Evolutionary conservation across 257 asterid genomes (phyloP), one percentile per base, ranked within the genome.

Genomic region (Thymus mandschuricus): DNA sequence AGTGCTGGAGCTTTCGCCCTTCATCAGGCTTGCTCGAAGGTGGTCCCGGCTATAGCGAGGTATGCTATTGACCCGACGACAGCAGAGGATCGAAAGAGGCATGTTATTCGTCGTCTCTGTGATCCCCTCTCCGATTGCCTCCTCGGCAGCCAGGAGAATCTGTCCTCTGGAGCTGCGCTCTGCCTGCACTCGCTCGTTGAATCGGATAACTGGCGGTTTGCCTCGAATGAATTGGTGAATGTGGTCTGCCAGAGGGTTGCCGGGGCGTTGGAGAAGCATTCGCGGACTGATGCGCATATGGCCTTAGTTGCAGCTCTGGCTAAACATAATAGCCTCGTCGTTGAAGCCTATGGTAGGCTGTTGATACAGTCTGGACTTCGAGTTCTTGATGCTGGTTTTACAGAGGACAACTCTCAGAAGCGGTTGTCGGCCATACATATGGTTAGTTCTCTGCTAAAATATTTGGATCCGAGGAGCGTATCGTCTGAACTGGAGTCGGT

Each of bases 21-120:
- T 81, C 99, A 94, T 67, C 97, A 89, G 80, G 96, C 99, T 63
- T 91, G 99, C 83, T 87, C 99, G 2, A 94, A 94, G 79, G 99
- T 94, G 81, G 96, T 88, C 72, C 97, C 97, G 11, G 92, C 97
- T 54, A 88, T 94, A 64, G 95, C 97, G 12, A 84, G 99, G 65
- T 89, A 88, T 40, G 96, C 93, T 21, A 92, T 94, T 55, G 97
- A 89, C 70, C 93, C 97, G 3, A 84, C 95, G 33, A 85, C 96
- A 12, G 86, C 84, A 0, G 91, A 86, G 74, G 97, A 89, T 8
- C 82, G 81, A 83, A 94, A 91, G 81, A 84, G 85, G 59, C 54
- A 45, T 40, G 79, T 91, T 28, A 83, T 94, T 61, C 88, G 75
- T 73, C 79, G 90, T 48, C 88, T 94, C 8, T 85, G 93, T 51